These are phyloP conservation scores for Sporisorium exsertum DNA, from an alignment of 1,284 basidiomycete genomes.

Conservation along the genomic window DNA sequence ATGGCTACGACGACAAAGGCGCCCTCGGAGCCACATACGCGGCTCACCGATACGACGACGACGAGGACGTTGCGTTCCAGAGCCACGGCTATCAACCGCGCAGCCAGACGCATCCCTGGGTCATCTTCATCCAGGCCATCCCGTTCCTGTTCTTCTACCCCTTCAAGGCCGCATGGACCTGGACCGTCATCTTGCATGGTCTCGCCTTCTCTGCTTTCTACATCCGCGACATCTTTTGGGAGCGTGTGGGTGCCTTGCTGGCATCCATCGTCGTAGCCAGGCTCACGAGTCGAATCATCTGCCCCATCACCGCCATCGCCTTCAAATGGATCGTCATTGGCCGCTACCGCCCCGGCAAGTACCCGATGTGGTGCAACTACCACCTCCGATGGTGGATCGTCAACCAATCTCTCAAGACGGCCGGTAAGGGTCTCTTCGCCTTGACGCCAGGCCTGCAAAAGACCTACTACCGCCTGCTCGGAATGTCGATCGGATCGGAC, in stretches of 20 bases:
- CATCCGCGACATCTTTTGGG: slow-evolving; percentile 69
- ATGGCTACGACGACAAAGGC: slow-evolving; percentile 67
- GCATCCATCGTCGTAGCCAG: slow-evolving; percentile 66
- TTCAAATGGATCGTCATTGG: slow-evolving; percentile 70
- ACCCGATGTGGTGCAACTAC: slow-evolving; percentile 70
- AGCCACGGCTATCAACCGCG: slow-evolving; percentile 66
- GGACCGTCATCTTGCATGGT: slow-evolving; percentile 68
- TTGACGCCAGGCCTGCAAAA: slow-evolving; percentile 63
- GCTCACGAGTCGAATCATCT: slow-evolving; percentile 68
- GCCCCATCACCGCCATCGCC: slow-evolving; percentile 67
- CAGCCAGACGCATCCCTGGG: slow-evolving; percentile 67
- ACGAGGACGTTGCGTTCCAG: slow-evolving; percentile 62
- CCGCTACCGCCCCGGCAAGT: slow-evolving; percentile 66
- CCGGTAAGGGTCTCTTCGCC: slow-evolving; percentile 67
- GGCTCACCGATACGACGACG: slow-evolving; percentile 66
- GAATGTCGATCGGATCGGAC: slow-evolving; percentile 67
- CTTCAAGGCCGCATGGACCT: slow-evolving; percentile 69
- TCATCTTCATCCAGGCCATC: slow-evolving; percentile 64
- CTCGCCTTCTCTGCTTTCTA: slow-evolving; percentile 69
- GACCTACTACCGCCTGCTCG: slow-evolving; percentile 66
- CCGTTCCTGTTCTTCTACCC: slow-evolving; percentile 69
- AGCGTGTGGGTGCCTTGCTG: slow-evolving; percentile 66
- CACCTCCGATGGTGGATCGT: slow-evolving; percentile 69
- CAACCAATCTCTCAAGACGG: slow-evolving; percentile 68
- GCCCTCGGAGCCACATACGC: slow-evolving; percentile 52